Conservation (phyloP, 257 asterid genomes). For the Lycium barbarum region DNA sequence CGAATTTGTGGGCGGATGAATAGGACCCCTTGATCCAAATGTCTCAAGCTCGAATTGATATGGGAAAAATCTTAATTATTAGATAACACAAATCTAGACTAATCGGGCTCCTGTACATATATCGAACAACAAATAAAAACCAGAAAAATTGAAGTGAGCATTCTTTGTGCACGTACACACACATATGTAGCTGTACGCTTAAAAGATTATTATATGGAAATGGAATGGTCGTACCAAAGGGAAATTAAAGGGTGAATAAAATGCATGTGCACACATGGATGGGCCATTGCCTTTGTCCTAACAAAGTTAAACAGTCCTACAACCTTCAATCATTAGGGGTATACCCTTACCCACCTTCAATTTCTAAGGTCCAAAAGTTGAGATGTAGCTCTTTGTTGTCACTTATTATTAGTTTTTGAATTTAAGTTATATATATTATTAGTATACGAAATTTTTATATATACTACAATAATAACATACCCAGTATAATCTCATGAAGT, state of each 20-base stretch:
- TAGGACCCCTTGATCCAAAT: no score
- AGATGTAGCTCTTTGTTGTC: not conserved
- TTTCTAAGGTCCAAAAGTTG: constrained; percentile 20
- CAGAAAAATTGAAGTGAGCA: not conserved
- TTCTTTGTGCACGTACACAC: not conserved
- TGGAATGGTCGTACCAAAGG: constrained; percentile 26
- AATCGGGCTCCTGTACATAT: not conserved
- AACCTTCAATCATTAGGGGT: constrained; percentile 43
- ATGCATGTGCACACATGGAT: constrained; percentile 71
- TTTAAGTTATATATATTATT: not conserved
- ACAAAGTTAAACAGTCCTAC: constrained; percentile 44
- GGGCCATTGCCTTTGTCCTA: constrained; percentile 54
- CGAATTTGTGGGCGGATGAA: not conserved
- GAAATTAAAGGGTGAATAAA: constrained; percentile 3
- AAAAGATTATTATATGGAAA: not conserved
- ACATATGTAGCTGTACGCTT: not conserved
- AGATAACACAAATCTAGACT: no score
- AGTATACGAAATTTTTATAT: no score
- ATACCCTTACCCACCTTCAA: constrained; percentile 1
- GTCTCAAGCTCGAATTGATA: no score
- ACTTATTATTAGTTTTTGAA: not conserved
- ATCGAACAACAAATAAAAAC: not conserved
- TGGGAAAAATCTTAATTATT: no score
- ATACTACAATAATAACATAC: no score
- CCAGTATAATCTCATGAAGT: no score